Evolutionary conservation across 2,329 filamentous ascomycete species (phyloP).

Genomic region (Drechslerella coelobrocha): DNA sequence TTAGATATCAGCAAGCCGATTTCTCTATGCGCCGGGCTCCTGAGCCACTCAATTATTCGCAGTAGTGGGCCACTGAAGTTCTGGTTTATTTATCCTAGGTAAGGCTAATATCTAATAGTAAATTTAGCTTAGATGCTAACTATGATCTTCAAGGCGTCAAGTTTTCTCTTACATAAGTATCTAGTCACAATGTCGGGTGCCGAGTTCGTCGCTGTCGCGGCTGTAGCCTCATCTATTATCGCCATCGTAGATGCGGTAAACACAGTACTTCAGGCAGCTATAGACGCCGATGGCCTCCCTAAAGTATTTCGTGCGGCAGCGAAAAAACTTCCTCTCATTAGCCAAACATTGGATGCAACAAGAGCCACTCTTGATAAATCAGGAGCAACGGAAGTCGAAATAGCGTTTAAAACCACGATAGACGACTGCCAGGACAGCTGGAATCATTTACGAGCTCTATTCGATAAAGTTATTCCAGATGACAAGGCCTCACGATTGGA

Average conservation of each 20-base stretch:
- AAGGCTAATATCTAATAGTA: too few species aligned
- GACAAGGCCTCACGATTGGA: not conserved
- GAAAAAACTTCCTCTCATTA: constrained; percentile 13
- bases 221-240: not conserved
- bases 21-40: too few species aligned
- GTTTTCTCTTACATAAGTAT: too few species aligned
- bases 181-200: too few species aligned
- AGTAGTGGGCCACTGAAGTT: too few species aligned
- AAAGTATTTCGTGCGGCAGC: constrained; percentile 5
- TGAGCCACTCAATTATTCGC: too few species aligned
- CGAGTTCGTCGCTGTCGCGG: not conserved
- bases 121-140: too few species aligned
- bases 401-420: not conserved
- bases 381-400: not conserved
- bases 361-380: not conserved
- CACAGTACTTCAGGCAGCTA: not conserved
- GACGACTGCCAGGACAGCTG: constrained; percentile 7
- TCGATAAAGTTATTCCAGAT: constrained; percentile 13
- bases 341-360: constrained; percentile 10
- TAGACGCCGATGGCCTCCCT: constrained; percentile 12
- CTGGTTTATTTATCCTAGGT: too few species aligned
- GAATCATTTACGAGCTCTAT: constrained; percentile 10
- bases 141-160: too few species aligned
- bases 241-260: not conserved
- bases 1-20: too few species aligned